Conservation (phyloP, 1,139 yeast genomes). For the Blastobotrys elegans region DNA sequence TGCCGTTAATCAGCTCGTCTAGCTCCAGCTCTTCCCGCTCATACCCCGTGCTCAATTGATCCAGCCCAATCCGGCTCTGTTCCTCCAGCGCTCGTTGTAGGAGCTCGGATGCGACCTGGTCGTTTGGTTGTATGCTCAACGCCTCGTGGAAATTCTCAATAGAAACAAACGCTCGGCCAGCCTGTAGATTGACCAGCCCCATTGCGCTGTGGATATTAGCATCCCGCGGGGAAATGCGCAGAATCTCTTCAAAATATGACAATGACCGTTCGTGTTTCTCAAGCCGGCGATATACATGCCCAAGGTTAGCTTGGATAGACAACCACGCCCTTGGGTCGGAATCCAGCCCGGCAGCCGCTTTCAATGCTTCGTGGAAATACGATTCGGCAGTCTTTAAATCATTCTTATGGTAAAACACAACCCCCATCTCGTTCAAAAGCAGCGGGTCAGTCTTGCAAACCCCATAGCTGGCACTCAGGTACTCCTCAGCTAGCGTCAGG, state of each 20-base stretch:
- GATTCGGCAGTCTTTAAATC: slow-evolving; percentile 66
- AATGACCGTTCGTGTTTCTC: slow-evolving; percentile 61
- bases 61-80: slow-evolving; percentile 36
- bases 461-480: slow-evolving; percentile 66
- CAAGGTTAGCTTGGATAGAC: slow-evolving; percentile 82
- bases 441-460: slow-evolving; percentile 84
- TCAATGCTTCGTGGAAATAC: slow-evolving; percentile 66
- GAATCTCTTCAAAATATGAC: slow-evolving; percentile 69
- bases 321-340: slow-evolving; percentile 82
- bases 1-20: slow-evolving; percentile 15
- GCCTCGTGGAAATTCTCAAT: slow-evolving; percentile 78
- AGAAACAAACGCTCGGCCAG: slow-evolving; percentile 61
- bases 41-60: slow-evolving; percentile 15
- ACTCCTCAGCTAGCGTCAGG: slow-evolving; percentile 78
- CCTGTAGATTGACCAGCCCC: slow-evolving; percentile 73
- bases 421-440: slow-evolving; percentile 87
- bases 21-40: slow-evolving; percentile 11
- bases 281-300: slow-evolving; percentile 78
- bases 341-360: slow-evolving; percentile 62
- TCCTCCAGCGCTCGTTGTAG: slow-evolving; percentile 75
- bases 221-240: slow-evolving; percentile 65
- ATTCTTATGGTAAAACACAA: slow-evolving; percentile 71
- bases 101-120: slow-evolving; percentile 79
- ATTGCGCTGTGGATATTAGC: slow-evolving; percentile 76
- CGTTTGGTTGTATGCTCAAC: slow-evolving; percentile 70